A percentile compares a stretch with the other conserved stretches of the same genome.
Evolutionary conservation across 805 yeast species (phyloP).

Genomic region (Sungouiozyma ichnusensis): DNA sequence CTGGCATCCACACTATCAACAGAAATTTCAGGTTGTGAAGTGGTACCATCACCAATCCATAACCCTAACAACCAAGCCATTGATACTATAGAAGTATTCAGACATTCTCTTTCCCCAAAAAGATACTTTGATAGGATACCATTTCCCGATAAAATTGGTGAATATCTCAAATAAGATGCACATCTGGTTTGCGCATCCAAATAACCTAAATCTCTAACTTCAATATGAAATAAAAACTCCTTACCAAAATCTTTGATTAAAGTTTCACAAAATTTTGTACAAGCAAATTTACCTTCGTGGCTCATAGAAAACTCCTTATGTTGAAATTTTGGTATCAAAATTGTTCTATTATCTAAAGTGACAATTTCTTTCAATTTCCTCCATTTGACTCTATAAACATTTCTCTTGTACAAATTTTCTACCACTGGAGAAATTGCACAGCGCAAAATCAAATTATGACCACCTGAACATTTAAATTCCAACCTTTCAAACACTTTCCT

Average conservation of each 20-base stretch:
- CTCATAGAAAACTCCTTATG: conserved; percentile 18
- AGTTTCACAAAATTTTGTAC: conserved; percentile 20
- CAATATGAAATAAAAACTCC: conserved; percentile 32
- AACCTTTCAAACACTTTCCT: conserved; percentile 14
- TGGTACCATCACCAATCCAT: conserved; percentile 32
- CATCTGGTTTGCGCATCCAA: conserved; percentile 24
- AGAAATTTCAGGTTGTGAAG: conserved; percentile 22
- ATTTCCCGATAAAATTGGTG: conserved; percentile 30
- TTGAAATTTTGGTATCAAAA: conserved; percentile 18
- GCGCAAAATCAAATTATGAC: conserved; percentile 14
- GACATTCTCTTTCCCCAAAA: conserved; percentile 18
- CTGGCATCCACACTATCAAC: conserved; percentile 23
- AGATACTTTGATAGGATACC: conserved; percentile 25
- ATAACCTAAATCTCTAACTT: conserved; percentile 30
- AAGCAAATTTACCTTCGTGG: conserved; percentile 16
- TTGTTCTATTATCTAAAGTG: conserved; percentile 16
- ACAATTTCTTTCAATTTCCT: conserved; percentile 11
- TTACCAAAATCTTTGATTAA: conserved; percentile 16
- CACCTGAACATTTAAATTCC: conserved; percentile 15
- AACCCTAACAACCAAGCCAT: conserved; percentile 34
- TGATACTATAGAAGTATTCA: conserved; percentile 16
- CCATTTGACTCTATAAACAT: conserved; percentile 13
- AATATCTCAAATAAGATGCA: conserved; percentile 27
- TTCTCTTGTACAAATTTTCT: conserved; percentile 14
- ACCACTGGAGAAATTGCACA: conserved; percentile 12